Base-by-base conservation (phyloP, 495 filamentous ascomycete species). In the Cetradonia linearis region DNA sequence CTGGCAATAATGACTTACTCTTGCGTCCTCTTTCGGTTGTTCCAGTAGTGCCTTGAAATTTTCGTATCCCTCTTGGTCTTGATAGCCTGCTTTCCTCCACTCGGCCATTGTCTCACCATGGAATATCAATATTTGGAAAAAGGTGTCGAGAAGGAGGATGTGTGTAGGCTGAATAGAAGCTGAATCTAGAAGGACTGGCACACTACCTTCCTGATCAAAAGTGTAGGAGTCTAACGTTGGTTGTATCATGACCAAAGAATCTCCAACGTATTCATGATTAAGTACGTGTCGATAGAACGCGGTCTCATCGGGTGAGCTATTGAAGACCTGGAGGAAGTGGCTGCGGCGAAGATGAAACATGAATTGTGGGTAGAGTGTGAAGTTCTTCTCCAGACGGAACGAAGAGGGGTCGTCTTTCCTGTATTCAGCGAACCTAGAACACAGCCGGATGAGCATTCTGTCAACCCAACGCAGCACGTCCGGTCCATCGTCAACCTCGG, bases 61-160 rank as follows among this genome's bases (percentile, higher is more conserved):
- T 70, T 96, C 94, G 67, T 99, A 99, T 46, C 92, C 94, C 67
- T 97, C 93, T 72, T 96, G 91, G 2, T 97, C 92, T 59, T 99
- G 94, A 67, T 97, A 99, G 3, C 94, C 94, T 18, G 90, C 90
- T 74, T 99, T 97, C 66, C 91, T 86, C 94, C 94, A 99, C 69
- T 96, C 90, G 1, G 94, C 94, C 70, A 97, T 87, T 4, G 91
- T 97, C 76, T 97, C 93, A 53, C 94, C 94, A 69, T 97, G 88
- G 82, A 96, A 97, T 64, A 99, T 99, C 55, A 99, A 83, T 62
- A 99, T 97, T 70, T 97, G 94, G 85, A 99, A 99, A 78, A 97
- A 99, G 18, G 91, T 96, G 67, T 99, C 94, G 40, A 99, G 83
- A 14, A 99, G 83, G 52, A 99, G 83, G 62, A 97, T 91, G 62